Percentiles rank a stretch among this genome's conserved stretches.
phyloP scores from a whole-genome alignment of 352 stramenopile species.

The Globisporangium camurandrum region DNA sequence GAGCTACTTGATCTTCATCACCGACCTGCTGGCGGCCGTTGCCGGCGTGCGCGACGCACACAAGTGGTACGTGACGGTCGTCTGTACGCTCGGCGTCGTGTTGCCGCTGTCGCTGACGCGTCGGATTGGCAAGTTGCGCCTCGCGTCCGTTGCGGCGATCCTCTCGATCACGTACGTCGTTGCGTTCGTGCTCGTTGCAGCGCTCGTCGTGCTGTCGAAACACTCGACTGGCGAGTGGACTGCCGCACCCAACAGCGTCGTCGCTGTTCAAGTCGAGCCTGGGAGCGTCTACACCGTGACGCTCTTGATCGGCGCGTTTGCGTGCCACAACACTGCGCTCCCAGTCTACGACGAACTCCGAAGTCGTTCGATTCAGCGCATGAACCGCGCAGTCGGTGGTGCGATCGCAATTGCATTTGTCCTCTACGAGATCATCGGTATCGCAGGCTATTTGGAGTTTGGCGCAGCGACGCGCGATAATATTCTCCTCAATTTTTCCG shows the following conservation, averaged over 20 bases:
- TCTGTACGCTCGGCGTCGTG: constrained; percentile 28
- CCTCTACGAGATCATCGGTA: constrained; percentile 60
- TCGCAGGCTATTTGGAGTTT: constrained; percentile 71
- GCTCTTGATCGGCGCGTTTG: constrained; percentile 65
- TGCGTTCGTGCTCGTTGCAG: constrained; percentile 45
- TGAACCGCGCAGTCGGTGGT: constrained; percentile 56
- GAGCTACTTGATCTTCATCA: constrained; percentile 81
- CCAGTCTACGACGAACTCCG: constrained; percentile 73
- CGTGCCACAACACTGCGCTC: constrained; percentile 71
- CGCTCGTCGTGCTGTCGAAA: constrained; percentile 20
- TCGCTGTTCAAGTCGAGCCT: constrained; percentile 45
- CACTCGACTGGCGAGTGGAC: constrained; percentile 15
- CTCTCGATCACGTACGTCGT: constrained; percentile 68
- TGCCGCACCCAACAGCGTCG: no score
- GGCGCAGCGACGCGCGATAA: constrained; percentile 56
- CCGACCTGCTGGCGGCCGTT: constrained; percentile 51
- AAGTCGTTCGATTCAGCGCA: constrained; percentile 36
- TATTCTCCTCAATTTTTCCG: constrained; percentile 72
- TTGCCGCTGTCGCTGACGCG: constrained; percentile 56
- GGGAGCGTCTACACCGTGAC: constrained; percentile 69
- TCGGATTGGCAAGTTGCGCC: constrained; percentile 48
- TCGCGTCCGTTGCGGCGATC: constrained; percentile 54
- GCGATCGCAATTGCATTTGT: constrained; percentile 58
- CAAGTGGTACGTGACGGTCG: constrained; percentile 56
- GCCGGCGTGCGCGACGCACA: constrained; percentile 20